Percentiles rank a stretch among this genome's conserved stretches.
These are phyloP conservation scores for Candida koratica DNA, from an alignment of 805 yeast species.

Conservation along the genomic window DNA sequence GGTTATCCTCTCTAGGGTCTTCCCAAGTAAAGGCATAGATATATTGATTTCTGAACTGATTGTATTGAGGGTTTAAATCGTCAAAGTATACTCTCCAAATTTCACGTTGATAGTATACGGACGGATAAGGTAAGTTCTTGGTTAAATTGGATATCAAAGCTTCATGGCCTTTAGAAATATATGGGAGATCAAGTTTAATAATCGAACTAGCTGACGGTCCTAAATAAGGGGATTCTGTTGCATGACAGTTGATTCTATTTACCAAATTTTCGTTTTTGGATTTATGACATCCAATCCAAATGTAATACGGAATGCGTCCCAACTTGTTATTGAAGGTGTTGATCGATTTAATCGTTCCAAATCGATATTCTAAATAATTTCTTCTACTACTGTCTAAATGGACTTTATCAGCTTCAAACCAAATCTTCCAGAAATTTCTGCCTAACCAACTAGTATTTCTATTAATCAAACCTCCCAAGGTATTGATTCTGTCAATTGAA, in stretches of 20 bases:
- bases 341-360: conserved; percentile 74
- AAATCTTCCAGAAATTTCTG: conserved; percentile 79
- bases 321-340: conserved; percentile 61
- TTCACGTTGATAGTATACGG: conserved; percentile 72
- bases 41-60: conserved; percentile 72
- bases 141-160: conserved; percentile 62
- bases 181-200: conserved; percentile 16
- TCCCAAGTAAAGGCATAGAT: conserved; percentile 91
- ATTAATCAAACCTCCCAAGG: conserved; percentile 68
- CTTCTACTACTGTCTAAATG: conserved; percentile 76
- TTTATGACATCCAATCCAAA: conserved; percentile 67
- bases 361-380: conserved; percentile 75
- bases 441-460: conserved; percentile 74
- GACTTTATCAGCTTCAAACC: conserved; percentile 85
- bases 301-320: conserved; percentile 77
- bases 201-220: conserved; percentile 44
- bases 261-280: conserved; percentile 38
- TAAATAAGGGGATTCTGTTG: conserved; percentile 77
- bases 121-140: conserved; percentile 72
- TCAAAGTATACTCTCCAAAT: conserved; percentile 79
- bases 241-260: conserved; percentile 67
- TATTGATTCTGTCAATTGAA: conserved; percentile 63
- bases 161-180: conserved; percentile 65
- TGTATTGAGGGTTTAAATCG: conserved; percentile 61
- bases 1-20: conserved; percentile 78